Base-by-base conservation (phyloP, 148 eudicot genomes). In the Nepenthes gracilis region DNA sequence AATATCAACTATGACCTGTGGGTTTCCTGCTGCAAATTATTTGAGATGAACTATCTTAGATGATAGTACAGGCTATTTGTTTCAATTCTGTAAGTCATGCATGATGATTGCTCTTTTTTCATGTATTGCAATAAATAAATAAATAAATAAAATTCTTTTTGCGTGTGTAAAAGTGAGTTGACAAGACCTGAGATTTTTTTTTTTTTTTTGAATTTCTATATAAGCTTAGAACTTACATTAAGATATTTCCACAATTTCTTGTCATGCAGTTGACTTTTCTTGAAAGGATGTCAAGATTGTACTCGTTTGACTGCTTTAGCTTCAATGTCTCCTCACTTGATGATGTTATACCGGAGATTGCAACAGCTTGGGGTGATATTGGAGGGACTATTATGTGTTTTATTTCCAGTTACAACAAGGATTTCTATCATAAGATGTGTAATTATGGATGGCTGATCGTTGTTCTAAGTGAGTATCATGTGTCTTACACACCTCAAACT, bases 381-480 rank as follows among this genome's bases (percentile, higher is more conserved):
- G 75, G 69, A 50, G 72, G 77, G 73, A 73, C 58, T 64, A 62
- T 64, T 35, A 47, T 83, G 66, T 75, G 60, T 68, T 83, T 87
- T 12, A 59, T 78, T 71, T 76, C 87, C 52, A 33, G 55, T 60
- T 15, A 69, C 62, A 74, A 67, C 52, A 64, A 72, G 67, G 77
- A 75, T 49, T 38, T 69, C 37, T 70, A 36, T 64, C 68, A 40
- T 34, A 73, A 74, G 45, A 73, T 76, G 43, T 62, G 64, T 23
- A 71, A 69, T 63, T 60, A 35, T 58, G 77, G 71, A 63, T 79
- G 82, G 77, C 58, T 75, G 60, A 59, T 74, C 55, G 50, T 72
- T 54, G 43, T 87, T 54, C 71, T 81, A 45, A 73, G 97, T 91
- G 70, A 83, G 95, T 71, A 57, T 43, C 34, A 43, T 7, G 4